Conservation (phyloP, 2,329 filamentous ascomycete genomes). For the Apiospora phragmitis region DNA sequence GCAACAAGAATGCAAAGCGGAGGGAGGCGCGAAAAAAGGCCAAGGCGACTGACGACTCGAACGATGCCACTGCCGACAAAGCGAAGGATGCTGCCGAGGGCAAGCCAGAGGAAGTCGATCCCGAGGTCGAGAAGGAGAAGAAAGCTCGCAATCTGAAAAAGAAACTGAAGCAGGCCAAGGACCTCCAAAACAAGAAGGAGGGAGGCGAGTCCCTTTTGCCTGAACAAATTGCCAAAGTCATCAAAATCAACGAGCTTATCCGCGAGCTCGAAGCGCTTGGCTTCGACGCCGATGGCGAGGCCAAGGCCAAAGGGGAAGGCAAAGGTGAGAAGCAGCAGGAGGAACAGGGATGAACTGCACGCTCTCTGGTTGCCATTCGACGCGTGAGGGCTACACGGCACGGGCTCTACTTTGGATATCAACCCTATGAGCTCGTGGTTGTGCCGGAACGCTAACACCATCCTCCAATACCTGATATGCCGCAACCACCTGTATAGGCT, state of each 20-base stretch:
- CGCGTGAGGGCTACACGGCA: neutral
- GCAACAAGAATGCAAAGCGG: conserved; percentile 85
- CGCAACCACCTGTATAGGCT: neutral
- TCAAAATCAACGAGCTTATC: conserved; percentile 93
- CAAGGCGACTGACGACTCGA: conserved; percentile 58
- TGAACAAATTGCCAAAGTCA: conserved; percentile 96
- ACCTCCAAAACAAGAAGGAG: conserved; percentile 89
- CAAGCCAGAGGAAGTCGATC: conserved; percentile 53
- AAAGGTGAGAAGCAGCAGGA: neutral
- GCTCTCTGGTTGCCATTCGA: neutral
- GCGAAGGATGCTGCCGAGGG: conserved; percentile 28
- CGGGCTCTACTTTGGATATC: neutral
- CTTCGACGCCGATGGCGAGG: conserved; percentile 76
- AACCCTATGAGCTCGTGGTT: neutral
- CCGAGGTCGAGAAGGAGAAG: conserved; percentile 82
- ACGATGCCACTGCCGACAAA: conserved; percentile 53
- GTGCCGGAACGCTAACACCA: neutral
- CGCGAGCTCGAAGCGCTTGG: conserved; percentile 83
- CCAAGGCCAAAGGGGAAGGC: conserved; percentile 30
- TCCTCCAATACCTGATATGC: neutral
- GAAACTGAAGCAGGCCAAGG: conserved; percentile 90
- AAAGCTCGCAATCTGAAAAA: conserved; percentile 90
- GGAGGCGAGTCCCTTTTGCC: conserved; percentile 80
- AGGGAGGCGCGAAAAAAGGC: conserved; percentile 57
- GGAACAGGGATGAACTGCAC: conserved; percentile 8